Conservation (phyloP, 2,329 filamentous ascomycete genomes). For the Teratosphaeria destructans region DNA sequence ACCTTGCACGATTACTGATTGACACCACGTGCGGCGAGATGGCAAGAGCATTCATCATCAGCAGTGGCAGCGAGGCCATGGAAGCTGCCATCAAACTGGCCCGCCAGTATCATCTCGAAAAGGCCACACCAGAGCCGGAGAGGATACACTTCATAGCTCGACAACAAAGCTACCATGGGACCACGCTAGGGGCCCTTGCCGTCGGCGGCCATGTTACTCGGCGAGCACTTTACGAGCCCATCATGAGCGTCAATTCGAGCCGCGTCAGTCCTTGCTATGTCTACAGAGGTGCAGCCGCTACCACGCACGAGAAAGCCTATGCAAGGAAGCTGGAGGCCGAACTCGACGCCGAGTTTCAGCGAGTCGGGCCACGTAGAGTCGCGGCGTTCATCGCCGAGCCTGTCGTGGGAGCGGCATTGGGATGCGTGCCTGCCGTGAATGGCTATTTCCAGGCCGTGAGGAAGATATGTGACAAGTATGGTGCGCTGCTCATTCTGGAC, state of each 20-base stretch:
- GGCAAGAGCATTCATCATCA: slow-evolving; percentile 46
- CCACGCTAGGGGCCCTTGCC: slow-evolving; percentile 56
- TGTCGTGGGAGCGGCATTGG: slow-evolving; percentile 59
- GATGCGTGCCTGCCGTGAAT: slow-evolving; percentile 53
- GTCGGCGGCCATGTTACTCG: slow-evolving; percentile 53
- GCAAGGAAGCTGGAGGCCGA: slow-evolving; percentile 51
- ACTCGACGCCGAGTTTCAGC: slow-evolving; percentile 56
- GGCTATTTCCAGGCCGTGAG: slow-evolving; percentile 63
- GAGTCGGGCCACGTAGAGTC: slow-evolving; percentile 54
- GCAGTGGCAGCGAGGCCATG: slow-evolving; percentile 55
- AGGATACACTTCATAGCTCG: slow-evolving; percentile 55
- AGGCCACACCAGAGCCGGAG: slow-evolving; percentile 39
- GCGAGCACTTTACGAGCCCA: slow-evolving; percentile 50
- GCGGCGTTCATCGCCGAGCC: slow-evolving; percentile 66
- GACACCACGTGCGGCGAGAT: slow-evolving; percentile 43
- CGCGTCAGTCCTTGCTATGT: slow-evolving; percentile 57
- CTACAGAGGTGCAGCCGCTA: slow-evolving; percentile 45
- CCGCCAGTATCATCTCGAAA: slow-evolving; percentile 55
- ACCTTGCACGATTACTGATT: slow-evolving; percentile 41
- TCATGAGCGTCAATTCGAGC: slow-evolving; percentile 44
- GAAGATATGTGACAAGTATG: slow-evolving; percentile 58
- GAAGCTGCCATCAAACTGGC: slow-evolving; percentile 60
- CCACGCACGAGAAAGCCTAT: slow-evolving; percentile 46
- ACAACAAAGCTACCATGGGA: slow-evolving; percentile 59
- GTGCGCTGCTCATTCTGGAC: slow-evolving; percentile 66